Percentiles rank a stretch among this genome's conserved stretches.
phyloP scores from a whole-genome alignment of 768 basidiomycete species.

The Coprinopsis sp. region DNA sequence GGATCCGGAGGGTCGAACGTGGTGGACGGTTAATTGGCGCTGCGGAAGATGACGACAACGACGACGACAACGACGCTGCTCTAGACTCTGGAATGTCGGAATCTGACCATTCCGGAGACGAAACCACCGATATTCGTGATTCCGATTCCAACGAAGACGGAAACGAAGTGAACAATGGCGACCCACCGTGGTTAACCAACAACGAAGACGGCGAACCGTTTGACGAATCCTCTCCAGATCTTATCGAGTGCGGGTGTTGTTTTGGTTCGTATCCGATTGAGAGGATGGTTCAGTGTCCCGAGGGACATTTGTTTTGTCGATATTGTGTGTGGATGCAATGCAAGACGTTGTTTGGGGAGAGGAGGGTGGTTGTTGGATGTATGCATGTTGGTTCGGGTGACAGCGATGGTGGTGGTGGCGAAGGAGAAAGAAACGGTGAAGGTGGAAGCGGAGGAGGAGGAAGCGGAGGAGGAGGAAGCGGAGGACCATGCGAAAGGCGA shows the following conservation, averaged over 20 bases:
- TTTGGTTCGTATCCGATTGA: background rate
- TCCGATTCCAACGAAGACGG: too few relatives aligned
- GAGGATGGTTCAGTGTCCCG: slow-evolving; percentile 1
- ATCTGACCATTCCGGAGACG: background rate
- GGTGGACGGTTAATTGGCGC: background rate
- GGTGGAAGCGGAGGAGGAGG: too few relatives aligned
- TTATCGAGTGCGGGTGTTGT: slow-evolving; percentile 6
- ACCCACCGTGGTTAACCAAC: too few relatives aligned
- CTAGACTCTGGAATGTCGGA: background rate
- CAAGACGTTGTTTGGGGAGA: background rate
- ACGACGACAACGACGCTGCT: background rate
- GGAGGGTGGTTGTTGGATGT: background rate
- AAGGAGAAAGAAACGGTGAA: too few relatives aligned
- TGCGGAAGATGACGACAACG: background rate
- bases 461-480: too few relatives aligned
- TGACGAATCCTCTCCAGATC: background rate
- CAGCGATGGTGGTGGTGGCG: background rate
- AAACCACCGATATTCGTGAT: too few relatives aligned
- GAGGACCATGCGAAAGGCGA: slow-evolving; percentile 56
- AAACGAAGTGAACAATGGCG: too few relatives aligned
- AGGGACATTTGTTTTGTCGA: slow-evolving; percentile 1
- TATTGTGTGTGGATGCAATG: background rate
- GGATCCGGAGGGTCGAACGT: background rate
- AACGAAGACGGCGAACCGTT: slow-evolving; percentile 2
- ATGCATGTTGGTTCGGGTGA: background rate